Conservation (phyloP, 768 basidiomycete genomes). For the Mycena galericulata region DNA sequence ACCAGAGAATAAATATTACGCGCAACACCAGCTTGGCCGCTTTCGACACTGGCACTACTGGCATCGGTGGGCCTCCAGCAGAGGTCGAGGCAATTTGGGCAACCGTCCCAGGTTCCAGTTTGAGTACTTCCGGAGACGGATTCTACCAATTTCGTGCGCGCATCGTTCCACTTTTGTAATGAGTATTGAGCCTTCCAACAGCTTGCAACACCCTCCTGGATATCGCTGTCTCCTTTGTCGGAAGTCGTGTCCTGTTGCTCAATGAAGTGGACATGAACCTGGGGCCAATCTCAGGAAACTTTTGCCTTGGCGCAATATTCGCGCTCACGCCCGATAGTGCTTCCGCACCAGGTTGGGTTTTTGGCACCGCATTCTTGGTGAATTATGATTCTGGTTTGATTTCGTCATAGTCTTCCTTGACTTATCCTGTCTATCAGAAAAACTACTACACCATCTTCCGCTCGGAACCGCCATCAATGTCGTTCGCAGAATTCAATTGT, state of each 20-base stretch:
- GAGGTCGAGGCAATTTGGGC: neutral
- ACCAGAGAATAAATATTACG: neutral
- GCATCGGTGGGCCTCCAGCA: neutral
- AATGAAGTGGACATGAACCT: neutral
- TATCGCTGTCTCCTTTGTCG: neutral
- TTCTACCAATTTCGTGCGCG: slow-evolving; percentile 3
- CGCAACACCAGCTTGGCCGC: neutral
- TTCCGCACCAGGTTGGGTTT: neutral
- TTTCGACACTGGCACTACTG: neutral
- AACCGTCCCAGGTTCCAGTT: neutral
- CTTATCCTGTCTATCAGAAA: slow-evolving; percentile 6
- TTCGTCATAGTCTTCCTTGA: neutral
- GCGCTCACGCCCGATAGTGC: neutral
- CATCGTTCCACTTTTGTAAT: neutral
- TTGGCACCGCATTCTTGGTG: neutral
- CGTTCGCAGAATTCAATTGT: neutral
- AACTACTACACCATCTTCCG: slow-evolving; percentile 1
- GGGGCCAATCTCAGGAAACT: neutral
- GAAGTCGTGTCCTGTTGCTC: neutral
- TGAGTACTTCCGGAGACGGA: neutral
- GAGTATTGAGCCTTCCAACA: neutral
- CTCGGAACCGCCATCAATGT: neutral
- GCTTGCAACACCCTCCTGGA: neutral
- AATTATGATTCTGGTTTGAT: neutral
- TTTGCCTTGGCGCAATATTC: neutral